Evolutionary conservation across 2,329 filamentous ascomycete species (phyloP).

Genomic region (Aspergillus phoenicis): DNA sequence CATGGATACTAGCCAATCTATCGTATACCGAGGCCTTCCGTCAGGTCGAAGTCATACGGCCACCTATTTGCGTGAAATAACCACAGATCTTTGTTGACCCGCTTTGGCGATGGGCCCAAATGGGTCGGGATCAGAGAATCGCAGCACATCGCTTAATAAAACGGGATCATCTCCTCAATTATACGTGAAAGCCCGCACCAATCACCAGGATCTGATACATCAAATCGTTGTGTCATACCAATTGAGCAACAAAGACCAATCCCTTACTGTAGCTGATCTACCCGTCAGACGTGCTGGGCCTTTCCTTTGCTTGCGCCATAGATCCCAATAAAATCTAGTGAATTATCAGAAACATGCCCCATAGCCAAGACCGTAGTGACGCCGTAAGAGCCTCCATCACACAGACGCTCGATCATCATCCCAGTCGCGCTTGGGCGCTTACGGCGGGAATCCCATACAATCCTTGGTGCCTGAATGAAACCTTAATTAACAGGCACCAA

Average conservation of each 20-base stretch:
- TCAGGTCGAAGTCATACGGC: neutral
- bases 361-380: neutral
- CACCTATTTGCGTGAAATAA: neutral
- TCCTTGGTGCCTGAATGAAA: slow-evolving; percentile 1
- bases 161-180: neutral
- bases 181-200: neutral
- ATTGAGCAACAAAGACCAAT: too few relatives aligned
- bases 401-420: slow-evolving; percentile 9
- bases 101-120: neutral
- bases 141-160: neutral
- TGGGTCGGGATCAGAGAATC: neutral
- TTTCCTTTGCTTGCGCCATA: neutral
- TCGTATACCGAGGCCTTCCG: too few relatives aligned
- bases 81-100: neutral
- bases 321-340: neutral
- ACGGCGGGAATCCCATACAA: slow-evolving; percentile 8
- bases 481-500: slow-evolving; percentile 11
- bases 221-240: neutral
- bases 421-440: slow-evolving; percentile 26
- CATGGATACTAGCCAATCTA: neutral
- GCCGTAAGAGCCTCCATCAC: slow-evolving; percentile 8
- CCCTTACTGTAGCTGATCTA: too few relatives aligned
- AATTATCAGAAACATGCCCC: neutral
- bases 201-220: neutral
- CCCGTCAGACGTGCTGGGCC: too few relatives aligned